phyloP scores from a whole-genome alignment of 768 basidiomycete genomes.

The Heimioporus sp. region DNA sequence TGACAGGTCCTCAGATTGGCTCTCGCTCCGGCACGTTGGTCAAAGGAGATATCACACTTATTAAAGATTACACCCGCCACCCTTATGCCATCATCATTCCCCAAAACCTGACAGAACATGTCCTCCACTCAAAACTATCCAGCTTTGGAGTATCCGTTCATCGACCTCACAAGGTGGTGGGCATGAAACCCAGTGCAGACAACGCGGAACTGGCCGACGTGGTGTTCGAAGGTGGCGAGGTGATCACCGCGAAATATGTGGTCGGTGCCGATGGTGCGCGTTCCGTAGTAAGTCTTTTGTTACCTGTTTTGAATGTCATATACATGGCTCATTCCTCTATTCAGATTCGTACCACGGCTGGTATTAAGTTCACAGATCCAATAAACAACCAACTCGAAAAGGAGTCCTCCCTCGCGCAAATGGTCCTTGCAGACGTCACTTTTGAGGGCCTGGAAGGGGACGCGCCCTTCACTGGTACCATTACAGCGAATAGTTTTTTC shows the following conservation, averaged over 20 bases:
- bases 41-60: slow-evolving; percentile 30
- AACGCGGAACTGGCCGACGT: slow-evolving; percentile 37
- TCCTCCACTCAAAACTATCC: slow-evolving; percentile 35
- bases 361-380: slow-evolving; percentile 47
- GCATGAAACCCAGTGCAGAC: slow-evolving; percentile 31
- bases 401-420: slow-evolving; percentile 32
- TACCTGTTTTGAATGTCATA: neutral
- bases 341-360: slow-evolving; percentile 44
- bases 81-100: slow-evolving; percentile 44
- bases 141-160: slow-evolving; percentile 33
- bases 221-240: slow-evolving; percentile 45
- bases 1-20: slow-evolving; percentile 22
- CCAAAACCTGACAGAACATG: slow-evolving; percentile 45
- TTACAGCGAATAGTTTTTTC: slow-evolving; percentile 15
- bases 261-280: slow-evolving; percentile 51
- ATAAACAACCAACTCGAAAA: slow-evolving; percentile 23
- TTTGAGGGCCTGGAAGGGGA: slow-evolving; percentile 5
- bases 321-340: neutral
- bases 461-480: neutral
- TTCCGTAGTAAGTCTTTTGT: neutral
- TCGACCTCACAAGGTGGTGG: slow-evolving; percentile 39
- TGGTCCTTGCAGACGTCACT: slow-evolving; percentile 18
- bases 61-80: slow-evolving; percentile 42
- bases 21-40: slow-evolving; percentile 31
- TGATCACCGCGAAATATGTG: slow-evolving; percentile 44